A percentile compares a stretch with the other conserved stretches of the same genome.
phyloP scores from a whole-genome alignment of 495 filamentous ascomycete genomes.

The Aspergillus ellipticus region DNA sequence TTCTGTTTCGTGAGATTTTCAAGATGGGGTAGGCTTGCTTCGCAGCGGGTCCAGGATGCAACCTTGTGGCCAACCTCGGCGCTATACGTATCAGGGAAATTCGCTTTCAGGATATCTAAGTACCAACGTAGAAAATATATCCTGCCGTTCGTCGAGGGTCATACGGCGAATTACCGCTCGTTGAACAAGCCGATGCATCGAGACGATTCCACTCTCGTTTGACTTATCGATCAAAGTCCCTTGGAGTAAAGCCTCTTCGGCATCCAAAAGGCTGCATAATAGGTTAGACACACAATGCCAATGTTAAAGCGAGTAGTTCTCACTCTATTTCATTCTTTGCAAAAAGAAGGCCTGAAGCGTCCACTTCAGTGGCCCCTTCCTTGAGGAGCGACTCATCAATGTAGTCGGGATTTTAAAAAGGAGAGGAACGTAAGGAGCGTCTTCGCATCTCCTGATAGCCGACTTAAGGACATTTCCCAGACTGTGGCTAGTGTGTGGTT shows the following conservation, averaged over 20 bases:
- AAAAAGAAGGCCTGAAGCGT: not conserved
- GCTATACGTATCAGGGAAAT: slow-evolving; percentile 12
- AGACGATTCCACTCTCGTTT: slow-evolving; percentile 1
- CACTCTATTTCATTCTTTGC: slow-evolving; percentile 5
- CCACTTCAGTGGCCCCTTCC: slow-evolving; percentile 2
- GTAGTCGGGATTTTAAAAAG: slow-evolving; percentile 26
- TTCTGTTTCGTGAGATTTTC: not conserved
- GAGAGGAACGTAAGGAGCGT: slow-evolving; percentile 17
- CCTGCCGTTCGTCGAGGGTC: slow-evolving; percentile 1
- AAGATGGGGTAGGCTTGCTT: slow-evolving; percentile 4
- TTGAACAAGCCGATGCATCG: slow-evolving; percentile 9
- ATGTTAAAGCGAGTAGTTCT: not conserved
- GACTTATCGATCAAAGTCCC: slow-evolving; percentile 2
- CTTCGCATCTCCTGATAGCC: slow-evolving; percentile 9
- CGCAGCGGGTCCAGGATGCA: slow-evolving; percentile 4
- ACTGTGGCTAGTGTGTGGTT: slow-evolving; percentile 26
- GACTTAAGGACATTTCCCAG: slow-evolving; percentile 15
- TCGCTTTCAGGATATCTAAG: slow-evolving; percentile 5
- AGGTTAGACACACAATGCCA: not conserved
- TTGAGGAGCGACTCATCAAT: slow-evolving; percentile 22
- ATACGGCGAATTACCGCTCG: slow-evolving; percentile 5
- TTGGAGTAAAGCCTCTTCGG: slow-evolving; percentile 3
- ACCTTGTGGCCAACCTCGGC: slow-evolving; percentile 11
- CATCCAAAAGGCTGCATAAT: slow-evolving; percentile 2
- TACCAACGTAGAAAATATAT: slow-evolving; percentile 4